These are phyloP conservation scores for Microdochium paspali DNA, from an alignment of 2,329 filamentous ascomycete species.

Conservation along the genomic window DNA sequence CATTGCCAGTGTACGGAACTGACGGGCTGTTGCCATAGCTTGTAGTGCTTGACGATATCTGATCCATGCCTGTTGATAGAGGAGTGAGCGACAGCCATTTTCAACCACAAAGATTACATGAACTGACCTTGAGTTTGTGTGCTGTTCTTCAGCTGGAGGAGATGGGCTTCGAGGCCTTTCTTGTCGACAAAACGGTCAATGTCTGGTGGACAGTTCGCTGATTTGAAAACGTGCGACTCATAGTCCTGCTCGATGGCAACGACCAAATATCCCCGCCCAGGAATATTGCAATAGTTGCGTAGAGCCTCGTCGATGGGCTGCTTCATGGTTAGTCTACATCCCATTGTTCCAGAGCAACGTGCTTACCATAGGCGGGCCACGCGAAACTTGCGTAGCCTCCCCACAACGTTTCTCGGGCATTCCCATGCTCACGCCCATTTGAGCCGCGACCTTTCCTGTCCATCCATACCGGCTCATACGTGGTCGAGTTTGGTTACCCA, in stretches of 20 bases:
- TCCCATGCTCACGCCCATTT: neutral
- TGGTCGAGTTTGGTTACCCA: neutral
- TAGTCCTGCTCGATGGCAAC: constrained; percentile 40
- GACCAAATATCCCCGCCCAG: constrained; percentile 41
- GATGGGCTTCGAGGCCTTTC: neutral
- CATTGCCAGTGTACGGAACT: neutral
- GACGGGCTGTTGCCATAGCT: neutral
- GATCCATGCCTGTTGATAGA: neutral
- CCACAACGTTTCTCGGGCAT: neutral
- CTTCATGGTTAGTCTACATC: constrained; percentile 5
- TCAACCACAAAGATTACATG: constrained; percentile 14
- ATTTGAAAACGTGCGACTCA: constrained; percentile 25
- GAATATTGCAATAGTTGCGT: constrained; percentile 40
- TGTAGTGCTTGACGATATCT: neutral
- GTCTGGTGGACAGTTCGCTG: constrained; percentile 11
- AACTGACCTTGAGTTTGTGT: constrained; percentile 13
- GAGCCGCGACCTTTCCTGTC: neutral
- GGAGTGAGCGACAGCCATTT: neutral
- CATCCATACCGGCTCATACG: neutral
- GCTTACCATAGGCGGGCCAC: constrained; percentile 28
- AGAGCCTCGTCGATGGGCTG: constrained; percentile 43
- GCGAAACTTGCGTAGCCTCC: constrained; percentile 16
- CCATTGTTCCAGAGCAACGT: neutral
- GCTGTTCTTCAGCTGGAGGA: constrained; percentile 1
- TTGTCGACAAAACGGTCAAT: neutral